Evolutionary conservation across 2,329 filamentous ascomycete genomes (phyloP).

Genomic region (Ophioceras dolichostomum): DNA sequence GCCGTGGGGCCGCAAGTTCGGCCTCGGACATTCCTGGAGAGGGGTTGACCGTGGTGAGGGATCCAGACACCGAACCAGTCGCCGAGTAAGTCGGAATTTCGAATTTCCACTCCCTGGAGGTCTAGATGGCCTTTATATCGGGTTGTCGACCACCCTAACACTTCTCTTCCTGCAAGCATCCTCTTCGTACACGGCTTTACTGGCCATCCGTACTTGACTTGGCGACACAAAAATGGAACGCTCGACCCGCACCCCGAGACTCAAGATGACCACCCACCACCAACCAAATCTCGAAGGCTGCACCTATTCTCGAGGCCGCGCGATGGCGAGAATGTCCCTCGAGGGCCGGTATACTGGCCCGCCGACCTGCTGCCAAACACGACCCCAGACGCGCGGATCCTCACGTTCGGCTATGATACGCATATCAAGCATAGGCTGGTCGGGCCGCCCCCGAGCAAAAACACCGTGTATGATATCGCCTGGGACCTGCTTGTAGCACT

Average conservation of each 20-base stretch:
- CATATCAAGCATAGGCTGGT: constrained; percentile 12
- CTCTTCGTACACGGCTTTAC: background rate
- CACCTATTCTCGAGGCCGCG: background rate
- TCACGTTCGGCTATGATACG: constrained; percentile 17
- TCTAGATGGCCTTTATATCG: too few relatives aligned
- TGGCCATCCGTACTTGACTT: background rate
- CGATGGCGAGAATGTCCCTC: too few relatives aligned
- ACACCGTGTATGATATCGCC: constrained; percentile 18
- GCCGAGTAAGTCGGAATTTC: background rate
- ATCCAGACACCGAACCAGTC: background rate
- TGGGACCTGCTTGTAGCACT: constrained; percentile 18
- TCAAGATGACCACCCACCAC: background rate
- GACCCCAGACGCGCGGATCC: constrained; percentile 11
- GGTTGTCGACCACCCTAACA: too few relatives aligned
- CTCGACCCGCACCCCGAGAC: background rate
- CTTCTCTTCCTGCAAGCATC: background rate
- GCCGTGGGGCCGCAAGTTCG: background rate
- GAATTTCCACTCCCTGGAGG: background rate
- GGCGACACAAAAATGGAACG: background rate
- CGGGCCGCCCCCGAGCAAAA: constrained; percentile 11
- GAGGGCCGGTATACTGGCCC: constrained; percentile 12
- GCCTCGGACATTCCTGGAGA: background rate
- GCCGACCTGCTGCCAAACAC: constrained; percentile 10
- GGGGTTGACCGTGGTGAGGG: background rate
- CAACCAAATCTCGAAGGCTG: background rate